These are phyloP conservation scores for Ilyonectria destructans DNA, from an alignment of 2,329 filamentous ascomycete genomes.

Conservation along the genomic window DNA sequence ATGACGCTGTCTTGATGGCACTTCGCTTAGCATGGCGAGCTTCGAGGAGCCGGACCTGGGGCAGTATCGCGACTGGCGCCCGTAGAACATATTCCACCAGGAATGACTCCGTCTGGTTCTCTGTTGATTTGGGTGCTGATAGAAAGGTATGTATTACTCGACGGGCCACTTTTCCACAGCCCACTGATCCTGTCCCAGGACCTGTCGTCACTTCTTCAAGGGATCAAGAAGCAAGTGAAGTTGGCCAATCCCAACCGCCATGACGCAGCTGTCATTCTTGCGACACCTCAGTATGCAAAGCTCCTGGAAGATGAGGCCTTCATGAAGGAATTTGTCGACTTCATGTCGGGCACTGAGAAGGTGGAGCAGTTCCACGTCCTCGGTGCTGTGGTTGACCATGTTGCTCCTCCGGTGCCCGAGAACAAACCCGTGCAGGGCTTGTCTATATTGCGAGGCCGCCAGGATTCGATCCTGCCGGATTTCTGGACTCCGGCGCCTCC, in stretches of 20 bases:
- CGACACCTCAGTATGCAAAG: slow-evolving; percentile 64
- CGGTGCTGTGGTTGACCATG: slow-evolving; percentile 70
- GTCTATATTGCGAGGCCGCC: slow-evolving; percentile 66
- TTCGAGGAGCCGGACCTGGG: slow-evolving; percentile 41
- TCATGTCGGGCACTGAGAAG: slow-evolving; percentile 62
- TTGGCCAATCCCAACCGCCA: slow-evolving; percentile 51
- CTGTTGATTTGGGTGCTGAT: slow-evolving; percentile 38
- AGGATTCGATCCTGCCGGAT: slow-evolving; percentile 60
- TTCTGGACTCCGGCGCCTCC: slow-evolving; percentile 59
- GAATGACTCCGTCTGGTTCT: slow-evolving; percentile 38
- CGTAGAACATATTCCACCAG: slow-evolving; percentile 44
- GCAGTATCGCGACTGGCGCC: slow-evolving; percentile 31
- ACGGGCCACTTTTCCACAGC: background rate
- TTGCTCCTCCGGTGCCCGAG: slow-evolving; percentile 58
- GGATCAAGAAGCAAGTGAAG: slow-evolving; percentile 42
- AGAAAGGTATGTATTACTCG: slow-evolving; percentile 33
- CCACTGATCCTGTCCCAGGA: slow-evolving; percentile 39
- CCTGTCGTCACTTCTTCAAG: slow-evolving; percentile 38
- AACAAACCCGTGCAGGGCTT: slow-evolving; percentile 60
- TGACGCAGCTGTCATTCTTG: slow-evolving; percentile 66
- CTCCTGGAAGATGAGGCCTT: slow-evolving; percentile 64
- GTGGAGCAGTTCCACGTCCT: slow-evolving; percentile 64
- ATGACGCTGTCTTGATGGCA: slow-evolving; percentile 42
- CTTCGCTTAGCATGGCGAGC: slow-evolving; percentile 38
- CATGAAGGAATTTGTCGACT: slow-evolving; percentile 60